Evolutionary conservation across 192 early-diverging fungal species (phyloP).

Genomic region (Coemansia erecta): DNA sequence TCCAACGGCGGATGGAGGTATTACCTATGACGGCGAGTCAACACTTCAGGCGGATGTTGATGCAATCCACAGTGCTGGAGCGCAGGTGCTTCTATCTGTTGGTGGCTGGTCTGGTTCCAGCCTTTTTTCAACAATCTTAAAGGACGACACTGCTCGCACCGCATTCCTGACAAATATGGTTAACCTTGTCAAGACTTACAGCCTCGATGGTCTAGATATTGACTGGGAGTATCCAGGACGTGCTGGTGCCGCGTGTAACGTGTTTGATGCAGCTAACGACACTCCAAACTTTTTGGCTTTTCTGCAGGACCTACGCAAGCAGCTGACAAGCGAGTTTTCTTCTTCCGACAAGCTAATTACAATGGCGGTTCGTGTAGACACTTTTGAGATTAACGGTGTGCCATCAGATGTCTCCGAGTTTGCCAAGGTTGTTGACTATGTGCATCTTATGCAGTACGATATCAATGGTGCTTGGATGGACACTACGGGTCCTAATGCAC

Average conservation of each 20-base stretch:
- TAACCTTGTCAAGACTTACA: conserved; percentile 45
- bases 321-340: conserved; percentile 47
- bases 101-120: conserved; percentile 67
- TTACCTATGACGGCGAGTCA: conserved; percentile 18
- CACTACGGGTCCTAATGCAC: conserved; percentile 61
- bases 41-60: conserved; percentile 34
- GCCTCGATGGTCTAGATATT: conserved; percentile 71
- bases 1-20: conserved; percentile 29
- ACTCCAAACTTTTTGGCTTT: conserved; percentile 62
- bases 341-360: conserved; percentile 57
- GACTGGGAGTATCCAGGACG: conserved; percentile 69
- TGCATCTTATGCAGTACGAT: conserved; percentile 70
- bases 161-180: conserved; percentile 52
- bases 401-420: conserved; percentile 59
- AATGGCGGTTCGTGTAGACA: conserved; percentile 58
- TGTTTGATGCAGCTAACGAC: conserved; percentile 55
- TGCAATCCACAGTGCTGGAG: conserved; percentile 46
- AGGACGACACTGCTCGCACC: neutral
- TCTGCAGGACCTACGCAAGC: conserved; percentile 56
- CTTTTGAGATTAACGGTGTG: conserved; percentile 52
- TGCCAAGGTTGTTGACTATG: conserved; percentile 60
- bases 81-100: conserved; percentile 61
- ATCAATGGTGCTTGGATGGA: conserved; percentile 57
- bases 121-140: neutral
- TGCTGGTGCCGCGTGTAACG: conserved; percentile 33